Evolutionary conservation across 306 rosid species (phyloP).

Genomic region (Sicyos baderoa): DNA sequence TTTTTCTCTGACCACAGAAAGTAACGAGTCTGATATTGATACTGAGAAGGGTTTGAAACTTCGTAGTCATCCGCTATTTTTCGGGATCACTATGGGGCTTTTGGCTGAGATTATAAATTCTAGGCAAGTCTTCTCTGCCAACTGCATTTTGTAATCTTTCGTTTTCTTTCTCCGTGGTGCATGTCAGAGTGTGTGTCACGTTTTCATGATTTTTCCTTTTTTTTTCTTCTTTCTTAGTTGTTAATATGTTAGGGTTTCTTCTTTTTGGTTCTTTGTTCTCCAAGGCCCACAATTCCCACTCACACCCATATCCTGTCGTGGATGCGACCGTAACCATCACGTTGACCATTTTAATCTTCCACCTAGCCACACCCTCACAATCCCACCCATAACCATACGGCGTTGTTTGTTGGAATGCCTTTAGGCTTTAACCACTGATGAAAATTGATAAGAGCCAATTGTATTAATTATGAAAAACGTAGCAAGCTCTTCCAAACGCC

Average conservation of each 20-base stretch:
- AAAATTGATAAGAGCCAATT: background rate
- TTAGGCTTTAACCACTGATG: background rate
- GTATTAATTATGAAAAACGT: too few species aligned
- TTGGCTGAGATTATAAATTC: constrained; percentile 94
- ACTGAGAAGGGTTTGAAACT: constrained; percentile 38
- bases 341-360: background rate
- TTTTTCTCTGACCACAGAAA: constrained; percentile 20
- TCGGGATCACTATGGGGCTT: constrained; percentile 91
- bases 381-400: background rate
- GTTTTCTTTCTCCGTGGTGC: constrained; percentile 1
- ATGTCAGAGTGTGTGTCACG: background rate
- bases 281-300: background rate
- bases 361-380: background rate
- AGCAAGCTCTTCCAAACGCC: too few species aligned
- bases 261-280: constrained; percentile 12
- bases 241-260: background rate
- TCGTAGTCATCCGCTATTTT: constrained; percentile 77
- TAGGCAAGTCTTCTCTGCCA: constrained; percentile 48
- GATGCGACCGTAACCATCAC: background rate
- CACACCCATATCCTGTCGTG: background rate
- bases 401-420: background rate
- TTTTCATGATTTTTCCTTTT: background rate
- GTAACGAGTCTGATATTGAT: constrained; percentile 29
- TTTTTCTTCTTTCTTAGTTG: background rate
- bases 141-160: background rate